These are phyloP conservation scores for Avena atlantica DNA, from an alignment of 176 grass and related monocot species.

Conservation along the genomic window DNA sequence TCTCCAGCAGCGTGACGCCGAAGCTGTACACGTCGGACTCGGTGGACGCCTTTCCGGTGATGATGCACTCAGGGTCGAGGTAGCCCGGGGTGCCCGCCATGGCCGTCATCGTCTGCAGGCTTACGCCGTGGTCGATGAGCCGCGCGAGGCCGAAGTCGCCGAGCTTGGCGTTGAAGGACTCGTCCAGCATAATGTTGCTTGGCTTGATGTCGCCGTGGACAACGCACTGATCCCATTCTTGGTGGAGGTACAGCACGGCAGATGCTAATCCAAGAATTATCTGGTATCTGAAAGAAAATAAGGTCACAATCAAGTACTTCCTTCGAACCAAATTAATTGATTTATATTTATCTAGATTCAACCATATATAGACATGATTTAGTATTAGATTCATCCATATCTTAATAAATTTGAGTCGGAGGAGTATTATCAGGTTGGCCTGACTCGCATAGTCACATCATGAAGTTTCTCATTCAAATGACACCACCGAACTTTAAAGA, in stretches of 20 bases:
- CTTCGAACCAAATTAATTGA: no score
- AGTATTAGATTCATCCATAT: no score
- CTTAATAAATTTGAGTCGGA: no score
- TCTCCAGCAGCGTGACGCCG: conserved; percentile 36
- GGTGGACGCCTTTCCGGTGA: conserved; percentile 1
- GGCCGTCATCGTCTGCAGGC: neutral
- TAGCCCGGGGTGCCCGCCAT: conserved; percentile 5
- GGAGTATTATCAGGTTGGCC: no score
- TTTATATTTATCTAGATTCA: no score
- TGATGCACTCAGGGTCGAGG: neutral
- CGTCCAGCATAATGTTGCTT: conserved; percentile 47
- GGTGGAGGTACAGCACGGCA: conserved; percentile 39
- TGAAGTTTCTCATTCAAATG: no score
- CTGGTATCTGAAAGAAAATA: conserved; percentile 10
- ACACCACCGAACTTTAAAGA: no score
- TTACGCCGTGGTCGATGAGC: conserved; percentile 39
- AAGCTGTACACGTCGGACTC: conserved; percentile 4
- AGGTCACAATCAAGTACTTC: neutral
- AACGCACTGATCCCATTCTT: conserved; percentile 29
- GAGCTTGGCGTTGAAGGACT: conserved; percentile 41
- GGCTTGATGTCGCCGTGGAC: conserved; percentile 45
- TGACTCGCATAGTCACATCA: no score
- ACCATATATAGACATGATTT: no score
- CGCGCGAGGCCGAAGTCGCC: conserved; percentile 44
- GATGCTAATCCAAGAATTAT: conserved; percentile 33